Evolutionary conservation across 1,284 basidiomycete species (phyloP).

Genomic region (Xerocomus minutiporus): DNA sequence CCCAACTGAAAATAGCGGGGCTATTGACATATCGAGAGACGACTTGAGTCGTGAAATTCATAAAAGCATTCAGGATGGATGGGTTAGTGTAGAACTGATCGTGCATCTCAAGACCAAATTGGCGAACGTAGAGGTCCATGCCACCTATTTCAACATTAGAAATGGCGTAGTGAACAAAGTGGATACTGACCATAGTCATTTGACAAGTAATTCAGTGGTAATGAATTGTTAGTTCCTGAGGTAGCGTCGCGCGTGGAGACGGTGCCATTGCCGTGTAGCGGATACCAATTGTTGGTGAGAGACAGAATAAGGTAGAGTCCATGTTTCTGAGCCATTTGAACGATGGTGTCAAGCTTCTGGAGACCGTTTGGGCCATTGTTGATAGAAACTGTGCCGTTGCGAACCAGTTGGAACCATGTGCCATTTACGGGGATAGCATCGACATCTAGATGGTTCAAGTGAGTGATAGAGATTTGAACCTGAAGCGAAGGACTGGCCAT

Average conservation of each 20-base stretch:
- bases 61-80: conserved; percentile 46
- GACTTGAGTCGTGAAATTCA: conserved; percentile 52
- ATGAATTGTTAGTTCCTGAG: conserved; percentile 36
- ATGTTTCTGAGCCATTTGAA: conserved; percentile 54
- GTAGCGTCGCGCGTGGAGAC: conserved; percentile 33
- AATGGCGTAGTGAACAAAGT: background rate
- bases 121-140: conserved; percentile 61
- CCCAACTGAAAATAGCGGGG: conserved; percentile 54
- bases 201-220: conserved; percentile 51
- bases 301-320: conserved; percentile 58
- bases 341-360: conserved; percentile 61
- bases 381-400: conserved; percentile 44
- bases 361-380: conserved; percentile 65
- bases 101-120: conserved; percentile 45
- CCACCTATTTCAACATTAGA: conserved; percentile 40
- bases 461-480: conserved; percentile 10
- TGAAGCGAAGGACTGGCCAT: conserved; percentile 37
- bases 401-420: conserved; percentile 54
- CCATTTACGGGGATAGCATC: conserved; percentile 48
- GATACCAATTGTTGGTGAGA: conserved; percentile 71
- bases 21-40: conserved; percentile 52
- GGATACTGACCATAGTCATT: conserved; percentile 53
- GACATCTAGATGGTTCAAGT: conserved; percentile 40
- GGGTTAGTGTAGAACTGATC: conserved; percentile 56
- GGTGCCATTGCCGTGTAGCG: conserved; percentile 21